Percentiles rank a stretch among this genome's conserved stretches.
These are phyloP conservation scores for Microglena sp. DNA, from an alignment of 139 green algal genomes.

Conservation along the genomic window DNA sequence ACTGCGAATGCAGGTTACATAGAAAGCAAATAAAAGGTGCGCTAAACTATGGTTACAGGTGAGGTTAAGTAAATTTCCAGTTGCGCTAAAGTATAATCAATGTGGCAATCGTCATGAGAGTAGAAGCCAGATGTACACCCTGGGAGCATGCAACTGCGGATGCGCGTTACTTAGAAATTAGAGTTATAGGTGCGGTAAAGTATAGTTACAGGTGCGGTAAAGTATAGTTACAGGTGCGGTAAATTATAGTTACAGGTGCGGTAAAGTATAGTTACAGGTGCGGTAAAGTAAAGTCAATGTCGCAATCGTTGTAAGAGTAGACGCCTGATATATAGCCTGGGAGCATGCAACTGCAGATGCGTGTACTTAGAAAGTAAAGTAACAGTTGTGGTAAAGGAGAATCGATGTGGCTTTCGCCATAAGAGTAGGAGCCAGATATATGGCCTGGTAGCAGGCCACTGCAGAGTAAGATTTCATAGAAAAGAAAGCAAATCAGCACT, in stretches of 20 bases:
- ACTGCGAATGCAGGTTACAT: conserved; percentile 49
- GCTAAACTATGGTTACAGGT: no score
- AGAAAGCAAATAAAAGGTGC: no score
- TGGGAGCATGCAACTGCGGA: conserved; percentile 88
- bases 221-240: not conserved
- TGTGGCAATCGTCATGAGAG: conserved; percentile 81
- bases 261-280: no score
- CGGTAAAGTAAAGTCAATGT: conserved; percentile 74
- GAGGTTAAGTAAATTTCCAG: no score
- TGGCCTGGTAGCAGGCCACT: conserved; percentile 93
- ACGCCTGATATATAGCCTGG: conserved; percentile 83
- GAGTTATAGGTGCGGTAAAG: no score
- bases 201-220: no score
- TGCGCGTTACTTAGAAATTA: no score
- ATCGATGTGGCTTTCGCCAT: no score
- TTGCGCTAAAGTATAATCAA: conserved; percentile 56
- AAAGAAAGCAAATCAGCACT: no score
- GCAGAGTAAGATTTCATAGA: no score
- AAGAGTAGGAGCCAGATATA: conserved; percentile 79
- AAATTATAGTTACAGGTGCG: no score
- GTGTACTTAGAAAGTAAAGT: not conserved
- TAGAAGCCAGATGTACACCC: conserved; percentile 87
- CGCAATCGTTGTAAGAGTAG: conserved; percentile 83
- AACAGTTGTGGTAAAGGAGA: no score
- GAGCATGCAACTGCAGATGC: conserved; percentile 80